Conservation (phyloP, 441 rosid genomes). For the Manihot esculenta region DNA sequence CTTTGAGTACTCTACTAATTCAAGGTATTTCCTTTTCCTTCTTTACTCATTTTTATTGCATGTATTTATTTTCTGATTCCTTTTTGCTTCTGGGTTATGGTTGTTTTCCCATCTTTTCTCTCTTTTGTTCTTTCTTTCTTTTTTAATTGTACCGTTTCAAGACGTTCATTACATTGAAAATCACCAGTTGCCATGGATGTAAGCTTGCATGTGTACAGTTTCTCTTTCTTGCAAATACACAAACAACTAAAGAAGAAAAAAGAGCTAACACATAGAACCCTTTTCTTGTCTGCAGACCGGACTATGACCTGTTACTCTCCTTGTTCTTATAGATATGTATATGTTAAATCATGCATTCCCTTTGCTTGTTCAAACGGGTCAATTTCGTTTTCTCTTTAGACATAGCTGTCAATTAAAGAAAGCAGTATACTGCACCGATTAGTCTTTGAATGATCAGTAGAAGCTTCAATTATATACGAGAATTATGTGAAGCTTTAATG, state of each 20-base stretch:
- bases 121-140: neutral
- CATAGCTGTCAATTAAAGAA: neutral
- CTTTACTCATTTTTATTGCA: conserved; percentile 11
- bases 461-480: neutral
- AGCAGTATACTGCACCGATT: neutral
- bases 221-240: too few relatives aligned
- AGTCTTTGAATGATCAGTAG: neutral
- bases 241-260: too few relatives aligned
- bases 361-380: neutral
- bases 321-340: neutral
- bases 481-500: neutral
- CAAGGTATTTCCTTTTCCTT: conserved; percentile 40
- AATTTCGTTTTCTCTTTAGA: neutral
- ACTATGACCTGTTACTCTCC: neutral
- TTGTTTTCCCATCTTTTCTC: neutral
- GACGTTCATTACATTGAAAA: too few relatives aligned
- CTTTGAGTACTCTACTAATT: conserved; percentile 66
- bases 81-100: neutral
- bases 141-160: too few relatives aligned
- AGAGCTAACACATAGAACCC: too few relatives aligned
- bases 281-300: neutral
- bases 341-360: too few relatives aligned
- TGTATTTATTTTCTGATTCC: neutral
- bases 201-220: too few relatives aligned
- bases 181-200: too few relatives aligned